Base-by-base conservation (phyloP, 345 rosid species). In the Turritis glabra region DNA sequence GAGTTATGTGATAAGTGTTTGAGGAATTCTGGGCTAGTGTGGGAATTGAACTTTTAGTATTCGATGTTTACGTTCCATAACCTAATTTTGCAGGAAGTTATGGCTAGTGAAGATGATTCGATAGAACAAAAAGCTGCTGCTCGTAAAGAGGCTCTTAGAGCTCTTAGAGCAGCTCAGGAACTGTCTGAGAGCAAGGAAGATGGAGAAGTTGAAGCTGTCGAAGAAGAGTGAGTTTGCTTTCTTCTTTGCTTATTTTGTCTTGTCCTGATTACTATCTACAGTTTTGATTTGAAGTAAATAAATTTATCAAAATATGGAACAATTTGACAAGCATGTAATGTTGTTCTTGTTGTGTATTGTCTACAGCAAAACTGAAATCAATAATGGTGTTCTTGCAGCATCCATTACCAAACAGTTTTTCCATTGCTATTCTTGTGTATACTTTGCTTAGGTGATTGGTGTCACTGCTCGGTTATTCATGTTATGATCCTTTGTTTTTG, bases 141-240 rank as follows among this genome's bases (percentile, higher is more conserved):
- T 12, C 96, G 96, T 25, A 76, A 86, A 67, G 97, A 93, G 89
- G 86, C 94, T 73, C 81, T 93, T 35, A 87, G 66, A 64, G 96
- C 93, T 78, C 86, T 93, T 35, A 89, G 73, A 73, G 90, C 85
- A 63, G 97, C 98, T 64, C 87, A 87, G 77, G 90, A 93, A 55
- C 81, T 93, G 2, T 71, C 72, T 3, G 79, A 72, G 48, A 78
- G 18, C 43, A 72, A 80, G 23, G 71, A 80, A 52, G 71, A 76
- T 9, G 83, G 82, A 14, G 79, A 74, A n/a, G 77, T 72, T 26
- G 75, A 48, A 26, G 72, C 83, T 18, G 64, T 40, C 5, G 60
- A 81, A 35, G 83, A 81, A 54, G 38, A 51, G 82, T 79, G 52
- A 79, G 79, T 79, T 0, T 70, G 17, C 40, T 67, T 57, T 73